phyloP scores from a whole-genome alignment of 1,284 basidiomycete species.

The Peniophora sp. region DNA sequence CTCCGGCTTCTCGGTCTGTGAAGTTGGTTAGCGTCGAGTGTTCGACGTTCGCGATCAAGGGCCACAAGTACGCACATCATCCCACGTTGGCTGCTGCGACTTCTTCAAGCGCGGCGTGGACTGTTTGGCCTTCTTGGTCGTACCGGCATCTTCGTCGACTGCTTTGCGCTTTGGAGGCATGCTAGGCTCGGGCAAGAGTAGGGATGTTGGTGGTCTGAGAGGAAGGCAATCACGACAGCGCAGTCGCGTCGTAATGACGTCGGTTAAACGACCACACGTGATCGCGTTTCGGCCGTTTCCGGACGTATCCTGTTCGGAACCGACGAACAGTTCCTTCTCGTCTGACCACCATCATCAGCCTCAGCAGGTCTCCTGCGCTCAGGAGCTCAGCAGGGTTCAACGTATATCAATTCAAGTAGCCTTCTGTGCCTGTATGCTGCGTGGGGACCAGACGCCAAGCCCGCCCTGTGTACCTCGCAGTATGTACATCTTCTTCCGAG shows the following conservation, averaged over 20 bases:
- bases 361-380: too few species aligned
- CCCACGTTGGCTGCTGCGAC: neutral
- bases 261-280: too few species aligned
- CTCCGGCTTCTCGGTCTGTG: neutral
- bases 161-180: neutral
- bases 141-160: neutral
- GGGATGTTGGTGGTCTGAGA: neutral
- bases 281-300: too few species aligned
- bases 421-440: too few species aligned
- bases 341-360: too few species aligned
- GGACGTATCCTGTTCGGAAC: too few species aligned
- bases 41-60: neutral
- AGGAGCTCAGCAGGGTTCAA: too few species aligned
- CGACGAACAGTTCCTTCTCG: too few species aligned
- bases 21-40: neutral
- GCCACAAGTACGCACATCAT: neutral
- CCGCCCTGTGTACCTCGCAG: too few species aligned
- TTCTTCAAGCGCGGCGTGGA: neutral
- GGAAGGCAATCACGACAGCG: neutral
- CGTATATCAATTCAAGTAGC: too few species aligned
- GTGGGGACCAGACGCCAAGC: too few species aligned
- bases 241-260: neutral
- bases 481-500: too few species aligned
- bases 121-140: neutral
- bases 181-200: neutral